Base-by-base conservation (phyloP, 2,329 filamentous ascomycete species). In the Scytalidium lignicola region DNA sequence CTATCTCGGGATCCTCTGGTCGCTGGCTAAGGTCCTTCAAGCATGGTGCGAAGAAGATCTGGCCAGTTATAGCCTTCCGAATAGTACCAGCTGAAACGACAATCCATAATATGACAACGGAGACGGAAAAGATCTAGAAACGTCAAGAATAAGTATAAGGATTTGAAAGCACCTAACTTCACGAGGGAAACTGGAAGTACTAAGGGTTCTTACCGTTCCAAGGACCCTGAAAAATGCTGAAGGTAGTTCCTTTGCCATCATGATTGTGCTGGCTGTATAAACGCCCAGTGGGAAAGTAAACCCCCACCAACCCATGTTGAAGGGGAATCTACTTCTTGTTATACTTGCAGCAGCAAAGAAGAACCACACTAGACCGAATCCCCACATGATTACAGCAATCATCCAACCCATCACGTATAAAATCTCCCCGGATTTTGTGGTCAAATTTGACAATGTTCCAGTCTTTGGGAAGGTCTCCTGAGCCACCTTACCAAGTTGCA, bases 301-400 rank as follows among this genome's bases (percentile, higher is more conserved):
- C 2, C 75, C 76, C 78, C 77, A 83, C 78, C 79, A 80, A 13
- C 79, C 79, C 65, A 82, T 78, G 57, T 83, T 82, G 62, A 83
- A 82, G 0, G 78, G 76, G 52, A 82, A 78, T 17, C 61, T 62
- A 26, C 62, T 66, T 41, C 68, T 65, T 21, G 65, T 65, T 49
- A 80, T 71, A 15, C 71, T 72, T 3, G 74, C 71, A 1, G 79
- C 55, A 0, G 78, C 78, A 55, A 80, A 75, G 51, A 74, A 72
- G 3, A 80, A 63, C 78, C 76, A 82, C 0, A 75, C 69, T 1
- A 80, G 58, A 0, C 70, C 76, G 55, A 78, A 80, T 0, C 72
- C 74, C 78, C 77, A 82, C 69, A 82, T 74, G 8, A 80, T 68
- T 3, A 78, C 62, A 2, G 71, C 74, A 10, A 74, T 63, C 51